Conservation (phyloP, 495 filamentous ascomycete species). For the Elaphomyces granulatus region DNA sequence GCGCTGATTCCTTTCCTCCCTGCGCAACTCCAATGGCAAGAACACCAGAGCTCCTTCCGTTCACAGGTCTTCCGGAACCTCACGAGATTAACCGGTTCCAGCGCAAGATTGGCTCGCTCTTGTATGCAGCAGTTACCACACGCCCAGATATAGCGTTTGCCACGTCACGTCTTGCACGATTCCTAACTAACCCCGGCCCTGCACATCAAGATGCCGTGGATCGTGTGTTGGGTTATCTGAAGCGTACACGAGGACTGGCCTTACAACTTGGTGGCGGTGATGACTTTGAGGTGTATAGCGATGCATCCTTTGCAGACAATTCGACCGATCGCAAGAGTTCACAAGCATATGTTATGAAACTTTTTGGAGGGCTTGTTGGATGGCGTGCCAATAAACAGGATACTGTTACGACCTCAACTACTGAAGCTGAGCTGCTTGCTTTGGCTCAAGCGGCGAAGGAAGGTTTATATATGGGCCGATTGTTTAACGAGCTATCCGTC, state of each 20-base stretch:
- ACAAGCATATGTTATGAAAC: too few relatives aligned
- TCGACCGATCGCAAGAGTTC: slow-evolving; percentile 4
- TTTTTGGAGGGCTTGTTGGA: too few relatives aligned
- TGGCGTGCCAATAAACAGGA: too few relatives aligned
- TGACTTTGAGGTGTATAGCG: slow-evolving; percentile 3
- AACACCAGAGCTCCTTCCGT: slow-evolving; percentile 3
- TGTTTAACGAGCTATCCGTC: neutral
- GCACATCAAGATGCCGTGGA: slow-evolving; percentile 7
- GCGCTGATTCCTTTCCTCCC: neutral
- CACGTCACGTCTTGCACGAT: slow-evolving; percentile 7
- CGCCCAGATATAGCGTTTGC: slow-evolving; percentile 10
- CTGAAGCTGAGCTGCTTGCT: too few relatives aligned
- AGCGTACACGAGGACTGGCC: neutral
- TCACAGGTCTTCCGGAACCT: neutral
- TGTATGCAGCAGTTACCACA: slow-evolving; percentile 14
- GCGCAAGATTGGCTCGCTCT: slow-evolving; percentile 13
- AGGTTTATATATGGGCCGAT: neutral
- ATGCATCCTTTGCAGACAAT: slow-evolving; percentile 12
- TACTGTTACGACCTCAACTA: too few relatives aligned
- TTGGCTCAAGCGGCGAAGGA: too few relatives aligned
- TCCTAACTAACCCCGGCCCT: slow-evolving; percentile 11
- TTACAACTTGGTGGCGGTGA: neutral
- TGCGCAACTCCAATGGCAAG: neutral
- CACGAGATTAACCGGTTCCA: slow-evolving; percentile 10
- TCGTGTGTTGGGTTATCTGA: too few relatives aligned